Evolutionary conservation across 1,284 basidiomycete genomes (phyloP).

Genomic region (Cystobasidiaceae sp.): DNA sequence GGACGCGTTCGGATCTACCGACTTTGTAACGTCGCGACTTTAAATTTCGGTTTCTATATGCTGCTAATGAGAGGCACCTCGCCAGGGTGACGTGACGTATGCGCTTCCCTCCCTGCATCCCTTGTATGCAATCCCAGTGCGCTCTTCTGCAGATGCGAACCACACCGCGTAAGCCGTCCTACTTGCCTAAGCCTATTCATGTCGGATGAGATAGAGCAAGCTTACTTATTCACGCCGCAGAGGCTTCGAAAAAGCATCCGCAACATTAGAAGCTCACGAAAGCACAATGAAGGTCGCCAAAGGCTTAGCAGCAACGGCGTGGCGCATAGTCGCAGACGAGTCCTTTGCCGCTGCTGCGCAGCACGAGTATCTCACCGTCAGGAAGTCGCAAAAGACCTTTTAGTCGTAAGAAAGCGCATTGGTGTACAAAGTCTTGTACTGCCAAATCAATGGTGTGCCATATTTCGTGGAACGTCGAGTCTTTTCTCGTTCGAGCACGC

Average conservation of each 20-base stretch:
- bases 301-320: slow-evolving; percentile 58
- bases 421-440: no score
- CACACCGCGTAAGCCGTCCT: slow-evolving; percentile 38
- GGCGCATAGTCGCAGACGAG: slow-evolving; percentile 57
- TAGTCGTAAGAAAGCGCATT: not conserved
- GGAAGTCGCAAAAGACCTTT: not conserved
- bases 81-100: slow-evolving; percentile 43
- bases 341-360: slow-evolving; percentile 56
- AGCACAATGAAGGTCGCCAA: slow-evolving; percentile 57
- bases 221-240: not conserved
- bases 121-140: slow-evolving; percentile 44
- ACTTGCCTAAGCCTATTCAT: no score
- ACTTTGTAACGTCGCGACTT: slow-evolving; percentile 42
- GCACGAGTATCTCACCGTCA: slow-evolving; percentile 25
- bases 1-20: slow-evolving; percentile 39
- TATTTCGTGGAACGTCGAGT: no score
- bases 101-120: slow-evolving; percentile 45
- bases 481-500: no score
- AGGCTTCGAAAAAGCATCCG: slow-evolving; percentile 59
- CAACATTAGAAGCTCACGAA: slow-evolving; percentile 58
- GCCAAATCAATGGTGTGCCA: no score
- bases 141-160: slow-evolving; percentile 42
- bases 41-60: not conserved
- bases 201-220: no score
- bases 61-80: not conserved